These are phyloP conservation scores for Psilocybe cyanescens DNA, from an alignment of 768 basidiomycete genomes.

Conservation along the genomic window DNA sequence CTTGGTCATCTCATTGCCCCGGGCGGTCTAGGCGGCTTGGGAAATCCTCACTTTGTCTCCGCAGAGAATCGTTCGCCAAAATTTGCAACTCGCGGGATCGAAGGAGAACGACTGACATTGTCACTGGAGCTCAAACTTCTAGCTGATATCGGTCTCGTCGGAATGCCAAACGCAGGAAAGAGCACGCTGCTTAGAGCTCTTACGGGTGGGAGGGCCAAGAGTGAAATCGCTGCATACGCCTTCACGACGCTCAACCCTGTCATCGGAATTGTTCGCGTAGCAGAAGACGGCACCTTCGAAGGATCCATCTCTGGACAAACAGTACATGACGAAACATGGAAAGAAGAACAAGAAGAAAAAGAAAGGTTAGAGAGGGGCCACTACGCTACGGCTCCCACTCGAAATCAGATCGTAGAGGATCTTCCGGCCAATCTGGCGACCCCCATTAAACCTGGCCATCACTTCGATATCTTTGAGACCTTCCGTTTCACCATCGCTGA, in stretches of 20 bases:
- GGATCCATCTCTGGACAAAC: slow-evolving; percentile 52
- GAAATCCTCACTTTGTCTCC: slow-evolving; percentile 86
- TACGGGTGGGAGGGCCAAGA: slow-evolving; percentile 83
- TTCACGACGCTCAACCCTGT: slow-evolving; percentile 97
- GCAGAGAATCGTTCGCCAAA: slow-evolving; percentile 79
- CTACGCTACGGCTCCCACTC: slow-evolving; percentile 51
- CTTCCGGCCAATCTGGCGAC: slow-evolving; percentile 21
- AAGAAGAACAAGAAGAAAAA: slow-evolving; percentile 52
- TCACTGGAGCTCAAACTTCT: slow-evolving; percentile 90
- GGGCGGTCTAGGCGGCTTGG: slow-evolving; percentile 83
- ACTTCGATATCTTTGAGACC: slow-evolving; percentile 66
- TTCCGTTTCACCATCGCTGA: slow-evolving; percentile 96
- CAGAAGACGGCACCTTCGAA: slow-evolving; percentile 77
- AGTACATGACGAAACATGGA: slow-evolving; percentile 69
- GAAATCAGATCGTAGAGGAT: slow-evolving; percentile 43
- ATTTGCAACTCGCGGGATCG: slow-evolving; percentile 78
- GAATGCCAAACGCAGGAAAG: slow-evolving; percentile 94
- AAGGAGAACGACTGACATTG: slow-evolving; percentile 80
- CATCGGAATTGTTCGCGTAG: slow-evolving; percentile 86
- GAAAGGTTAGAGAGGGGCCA: slow-evolving; percentile 56
- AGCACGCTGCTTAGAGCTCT: slow-evolving; percentile 91
- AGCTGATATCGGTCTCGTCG: slow-evolving; percentile 95
- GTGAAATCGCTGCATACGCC: slow-evolving; percentile 86
- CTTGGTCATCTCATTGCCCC: slow-evolving; percentile 69
- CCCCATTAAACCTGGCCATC: slow-evolving; percentile 39